Evolutionary conservation across 2,329 filamentous ascomycete genomes (phyloP).

Genomic region (Penicillium crustosum): DNA sequence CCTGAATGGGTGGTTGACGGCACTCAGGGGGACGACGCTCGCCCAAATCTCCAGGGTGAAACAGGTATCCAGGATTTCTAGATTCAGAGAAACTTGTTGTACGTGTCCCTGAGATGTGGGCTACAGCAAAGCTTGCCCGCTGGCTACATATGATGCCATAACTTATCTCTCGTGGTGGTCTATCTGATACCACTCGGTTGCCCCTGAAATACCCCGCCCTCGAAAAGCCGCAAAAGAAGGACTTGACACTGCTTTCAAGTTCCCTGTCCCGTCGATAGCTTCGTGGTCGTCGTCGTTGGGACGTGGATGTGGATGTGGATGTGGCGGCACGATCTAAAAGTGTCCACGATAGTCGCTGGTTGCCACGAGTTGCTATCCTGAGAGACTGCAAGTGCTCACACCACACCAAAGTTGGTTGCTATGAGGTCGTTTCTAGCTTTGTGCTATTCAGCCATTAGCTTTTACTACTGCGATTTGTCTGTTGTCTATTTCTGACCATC

Average conservation of each 20-base stretch:
- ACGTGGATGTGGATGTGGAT: not conserved
- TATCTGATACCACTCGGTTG: not conserved
- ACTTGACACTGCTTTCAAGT: not conserved
- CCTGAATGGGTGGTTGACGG: constrained; percentile 61
- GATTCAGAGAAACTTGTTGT: constrained; percentile 18
- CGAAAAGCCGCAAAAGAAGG: not conserved
- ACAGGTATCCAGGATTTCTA: constrained; percentile 73
- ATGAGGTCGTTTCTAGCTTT: not conserved
- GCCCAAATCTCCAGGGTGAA: constrained; percentile 51
- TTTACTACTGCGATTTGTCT: not conserved
- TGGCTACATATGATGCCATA: not conserved
- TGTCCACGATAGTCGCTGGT: not conserved
- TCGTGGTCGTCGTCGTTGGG: too few relatives aligned
- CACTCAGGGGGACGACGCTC: constrained; percentile 36
- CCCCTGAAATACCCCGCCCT: not conserved
- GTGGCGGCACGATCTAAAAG: not conserved
- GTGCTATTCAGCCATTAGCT: not conserved
- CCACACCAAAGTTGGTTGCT: not conserved
- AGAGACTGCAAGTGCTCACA: not conserved
- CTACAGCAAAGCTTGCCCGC: not conserved
- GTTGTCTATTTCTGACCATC: not conserved
- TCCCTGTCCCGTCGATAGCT: not conserved
- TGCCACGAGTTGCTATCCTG: not conserved
- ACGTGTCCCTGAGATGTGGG: not conserved
- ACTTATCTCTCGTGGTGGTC: not conserved